Percentiles rank a stretch among this genome's conserved stretches.
Conservation (phyloP, 805 yeast genomes). For the Saturnispora sanitii region DNA sequence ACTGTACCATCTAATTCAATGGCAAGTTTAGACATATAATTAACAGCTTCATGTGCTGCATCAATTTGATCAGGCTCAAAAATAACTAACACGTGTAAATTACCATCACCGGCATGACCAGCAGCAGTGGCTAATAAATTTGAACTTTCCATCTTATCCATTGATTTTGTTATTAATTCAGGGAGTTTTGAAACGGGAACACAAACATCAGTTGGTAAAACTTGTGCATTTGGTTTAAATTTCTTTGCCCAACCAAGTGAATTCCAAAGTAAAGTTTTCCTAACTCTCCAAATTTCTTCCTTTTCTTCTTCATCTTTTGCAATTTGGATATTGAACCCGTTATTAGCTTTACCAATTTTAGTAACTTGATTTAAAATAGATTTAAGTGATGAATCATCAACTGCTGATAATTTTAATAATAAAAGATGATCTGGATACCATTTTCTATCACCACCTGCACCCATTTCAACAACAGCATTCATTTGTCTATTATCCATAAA, state of each 20-base stretch:
- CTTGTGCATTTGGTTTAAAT: constrained; percentile 32
- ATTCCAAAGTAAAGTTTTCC: constrained; percentile 62
- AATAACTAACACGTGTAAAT: constrained; percentile 60
- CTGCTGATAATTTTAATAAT: constrained; percentile 55
- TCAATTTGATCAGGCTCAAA: constrained; percentile 43
- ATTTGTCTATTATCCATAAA: constrained; percentile 64
- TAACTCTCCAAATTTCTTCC: constrained; percentile 62
- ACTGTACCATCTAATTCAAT: constrained; percentile 70
- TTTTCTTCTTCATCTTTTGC: constrained; percentile 57
- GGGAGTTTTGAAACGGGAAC: constrained; percentile 68
- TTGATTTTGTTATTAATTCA: constrained; percentile 49
- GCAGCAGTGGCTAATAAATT: constrained; percentile 50
- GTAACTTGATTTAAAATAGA: constrained; percentile 39
- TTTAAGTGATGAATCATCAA: constrained; percentile 26
- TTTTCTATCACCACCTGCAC: constrained; percentile 25
- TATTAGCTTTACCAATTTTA: constrained; percentile 41
- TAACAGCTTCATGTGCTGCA: constrained; percentile 40
- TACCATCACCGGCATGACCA: constrained; percentile 83
- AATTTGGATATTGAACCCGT: constrained; percentile 47
- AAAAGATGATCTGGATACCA: constrained; percentile 30
- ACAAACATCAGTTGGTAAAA: constrained; percentile 77
- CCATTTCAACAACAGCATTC: constrained; percentile 49
- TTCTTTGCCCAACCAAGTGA: constrained; percentile 55
- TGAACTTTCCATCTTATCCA: constrained; percentile 44
- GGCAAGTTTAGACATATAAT: constrained; percentile 56